phyloP scores from a whole-genome alignment of 257 asterid genomes.

The Craterostigma plantagineum region DNA sequence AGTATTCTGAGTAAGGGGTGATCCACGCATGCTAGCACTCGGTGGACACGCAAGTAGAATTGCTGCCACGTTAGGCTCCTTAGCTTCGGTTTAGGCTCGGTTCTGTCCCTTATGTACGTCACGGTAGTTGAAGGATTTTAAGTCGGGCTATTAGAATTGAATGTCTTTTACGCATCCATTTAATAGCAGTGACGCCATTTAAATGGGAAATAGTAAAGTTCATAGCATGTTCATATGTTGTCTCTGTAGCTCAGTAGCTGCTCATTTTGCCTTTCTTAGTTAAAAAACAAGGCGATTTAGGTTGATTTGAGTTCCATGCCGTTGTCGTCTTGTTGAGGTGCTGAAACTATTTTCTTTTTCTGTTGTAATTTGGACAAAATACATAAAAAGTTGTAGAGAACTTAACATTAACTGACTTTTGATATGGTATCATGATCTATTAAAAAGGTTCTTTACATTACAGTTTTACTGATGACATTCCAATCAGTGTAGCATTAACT shows the following conservation, averaged over 20 bases:
- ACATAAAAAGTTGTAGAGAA: no score
- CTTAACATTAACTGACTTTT: no score
- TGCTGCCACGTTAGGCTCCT: conserved; percentile 46
- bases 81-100: conserved; percentile 44
- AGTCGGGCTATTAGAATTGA: conserved; percentile 11
- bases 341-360: no score
- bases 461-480: no score
- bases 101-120: no score
- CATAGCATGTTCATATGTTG: no score
- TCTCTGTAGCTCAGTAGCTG: background rate
- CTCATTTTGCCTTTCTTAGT: conserved; percentile 1
- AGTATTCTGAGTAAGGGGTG: conserved; percentile 17
- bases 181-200: conserved; percentile 8
- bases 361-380: background rate
- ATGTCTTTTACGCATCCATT: conserved; percentile 5
- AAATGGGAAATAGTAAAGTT: no score
- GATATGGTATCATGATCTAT: no score
- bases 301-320: conserved; percentile 7
- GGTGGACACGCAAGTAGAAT: conserved; percentile 66
- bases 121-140: background rate
- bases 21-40: conserved; percentile 40
- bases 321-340: conserved; percentile 1
- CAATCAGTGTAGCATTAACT: conserved; percentile 8
- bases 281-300: background rate
- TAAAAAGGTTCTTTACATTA: no score